Conservation (phyloP, 2,329 filamentous ascomycete species). For the Xylaria polymorpha region DNA sequence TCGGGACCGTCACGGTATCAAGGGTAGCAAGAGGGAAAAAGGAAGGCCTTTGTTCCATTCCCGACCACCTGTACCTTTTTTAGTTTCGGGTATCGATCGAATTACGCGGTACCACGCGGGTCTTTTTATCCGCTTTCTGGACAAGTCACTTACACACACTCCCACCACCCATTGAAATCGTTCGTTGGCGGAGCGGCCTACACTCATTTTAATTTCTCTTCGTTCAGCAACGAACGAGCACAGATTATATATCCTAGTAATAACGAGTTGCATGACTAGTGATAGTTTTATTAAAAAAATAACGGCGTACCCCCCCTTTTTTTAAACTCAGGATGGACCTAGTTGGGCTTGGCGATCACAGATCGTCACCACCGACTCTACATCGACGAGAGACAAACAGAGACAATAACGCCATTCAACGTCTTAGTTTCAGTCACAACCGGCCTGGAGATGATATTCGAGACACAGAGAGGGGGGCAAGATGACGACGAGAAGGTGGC, state of each 20-base stretch:
- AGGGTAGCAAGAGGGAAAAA: not conserved
- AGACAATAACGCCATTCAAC: not conserved
- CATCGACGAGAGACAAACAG: constrained; percentile 5
- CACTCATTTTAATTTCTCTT: not conserved
- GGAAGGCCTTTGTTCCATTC: not conserved
- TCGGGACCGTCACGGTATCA: not conserved
- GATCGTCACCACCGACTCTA: not conserved
- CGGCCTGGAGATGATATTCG: not conserved
- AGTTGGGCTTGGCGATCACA: constrained; percentile 13
- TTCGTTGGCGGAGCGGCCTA: not conserved
- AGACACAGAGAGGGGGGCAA: not conserved
- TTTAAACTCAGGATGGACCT: constrained; percentile 24
- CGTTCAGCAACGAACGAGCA: not conserved
- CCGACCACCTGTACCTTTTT: not conserved
- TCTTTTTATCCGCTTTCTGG: constrained; percentile 10
- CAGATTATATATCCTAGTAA: not conserved
- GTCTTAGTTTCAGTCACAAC: not conserved
- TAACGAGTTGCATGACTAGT: not conserved
- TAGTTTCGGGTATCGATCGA: not conserved
- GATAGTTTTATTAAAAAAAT: not conserved
- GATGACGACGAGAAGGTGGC: constrained; percentile 3
- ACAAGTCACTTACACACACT: constrained; percentile 17
- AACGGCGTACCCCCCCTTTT: not conserved
- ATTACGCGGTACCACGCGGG: constrained; percentile 26
- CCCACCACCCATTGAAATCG: constrained; percentile 9